phyloP scores from a whole-genome alignment of 116 monocot species.

The Papilionanthe hybrid region DNA sequence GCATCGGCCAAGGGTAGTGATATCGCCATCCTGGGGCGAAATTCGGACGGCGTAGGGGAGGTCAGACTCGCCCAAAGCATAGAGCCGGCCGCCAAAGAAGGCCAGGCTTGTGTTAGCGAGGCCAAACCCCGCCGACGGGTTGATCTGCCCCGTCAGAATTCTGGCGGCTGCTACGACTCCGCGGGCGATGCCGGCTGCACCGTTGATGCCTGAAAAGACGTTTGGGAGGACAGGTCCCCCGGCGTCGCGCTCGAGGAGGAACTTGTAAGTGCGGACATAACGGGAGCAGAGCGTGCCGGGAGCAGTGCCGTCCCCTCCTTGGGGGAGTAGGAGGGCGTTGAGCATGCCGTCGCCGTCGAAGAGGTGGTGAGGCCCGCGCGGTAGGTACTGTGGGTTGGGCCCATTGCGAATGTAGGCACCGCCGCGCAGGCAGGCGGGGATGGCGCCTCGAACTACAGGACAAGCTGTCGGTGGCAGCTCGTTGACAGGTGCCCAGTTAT shows the following conservation, averaged over 20 bases:
- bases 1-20: conserved; percentile 45
- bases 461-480: conserved; percentile 77
- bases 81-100: conserved; percentile 51
- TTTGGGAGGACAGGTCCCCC: conserved; percentile 59
- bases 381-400: conserved; percentile 79
- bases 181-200: conserved; percentile 55
- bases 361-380: conserved; percentile 71
- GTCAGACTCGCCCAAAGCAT: conserved; percentile 77
- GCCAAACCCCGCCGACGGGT: conserved; percentile 51
- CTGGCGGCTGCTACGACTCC: conserved; percentile 44
- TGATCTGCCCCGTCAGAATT: conserved; percentile 64
- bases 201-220: conserved; percentile 57
- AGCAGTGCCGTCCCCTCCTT: neutral
- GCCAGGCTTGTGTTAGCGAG: conserved; percentile 81
- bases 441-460: conserved; percentile 55
- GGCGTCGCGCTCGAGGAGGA: conserved; percentile 51
- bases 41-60: conserved; percentile 72
- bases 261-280: conserved; percentile 64
- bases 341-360: conserved; percentile 96
- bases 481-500: conserved; percentile 63
- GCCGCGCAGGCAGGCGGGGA: conserved; percentile 61
- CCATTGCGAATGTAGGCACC: conserved; percentile 91
- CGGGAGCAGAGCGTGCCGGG: conserved; percentile 64
- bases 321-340: conserved; percentile 66
- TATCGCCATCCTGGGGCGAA: conserved; percentile 34